These are phyloP conservation scores for Vicia sativa DNA, from an alignment of 306 rosid species.

Conservation along the genomic window DNA sequence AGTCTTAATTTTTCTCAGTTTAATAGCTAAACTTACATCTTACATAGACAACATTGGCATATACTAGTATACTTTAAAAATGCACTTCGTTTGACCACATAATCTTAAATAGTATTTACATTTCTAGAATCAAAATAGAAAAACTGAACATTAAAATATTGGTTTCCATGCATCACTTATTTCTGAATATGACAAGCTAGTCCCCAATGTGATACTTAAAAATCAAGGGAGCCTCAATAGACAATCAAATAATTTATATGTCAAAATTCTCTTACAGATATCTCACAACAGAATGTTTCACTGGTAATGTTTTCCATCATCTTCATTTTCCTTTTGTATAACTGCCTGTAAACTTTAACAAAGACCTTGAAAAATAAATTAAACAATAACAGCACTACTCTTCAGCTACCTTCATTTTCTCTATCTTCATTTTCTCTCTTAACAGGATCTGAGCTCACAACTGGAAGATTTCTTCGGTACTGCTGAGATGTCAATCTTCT, in stretches of 20 bases:
- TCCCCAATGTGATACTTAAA: not conserved
- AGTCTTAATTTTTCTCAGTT: too few relatives aligned
- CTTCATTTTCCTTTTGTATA: slow-evolving; percentile 33
- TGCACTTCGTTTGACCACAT: too few relatives aligned
- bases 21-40: too few relatives aligned
- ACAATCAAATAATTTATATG: slow-evolving; percentile 8
- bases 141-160: not conserved
- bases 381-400: not conserved
- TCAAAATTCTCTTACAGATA: slow-evolving; percentile 32
- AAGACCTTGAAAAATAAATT: slow-evolving; percentile 24
- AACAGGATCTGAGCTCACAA: slow-evolving; percentile 71
- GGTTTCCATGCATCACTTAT: not conserved
- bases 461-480: slow-evolving; percentile 82
- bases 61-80: too few relatives aligned
- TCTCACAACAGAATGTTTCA: not conserved
- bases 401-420: slow-evolving; percentile 63
- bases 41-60: too few relatives aligned
- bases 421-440: slow-evolving; percentile 64
- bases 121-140: not conserved
- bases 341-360: slow-evolving; percentile 16
- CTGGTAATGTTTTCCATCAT: slow-evolving; percentile 15
- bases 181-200: slow-evolving; percentile 26
- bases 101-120: not conserved
- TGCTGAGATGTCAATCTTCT: slow-evolving; percentile 96
- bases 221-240: not conserved